Evolutionary conservation across 2,329 filamentous ascomycete genomes (phyloP).

Genomic region (Paracoccidioides lutzii): DNA sequence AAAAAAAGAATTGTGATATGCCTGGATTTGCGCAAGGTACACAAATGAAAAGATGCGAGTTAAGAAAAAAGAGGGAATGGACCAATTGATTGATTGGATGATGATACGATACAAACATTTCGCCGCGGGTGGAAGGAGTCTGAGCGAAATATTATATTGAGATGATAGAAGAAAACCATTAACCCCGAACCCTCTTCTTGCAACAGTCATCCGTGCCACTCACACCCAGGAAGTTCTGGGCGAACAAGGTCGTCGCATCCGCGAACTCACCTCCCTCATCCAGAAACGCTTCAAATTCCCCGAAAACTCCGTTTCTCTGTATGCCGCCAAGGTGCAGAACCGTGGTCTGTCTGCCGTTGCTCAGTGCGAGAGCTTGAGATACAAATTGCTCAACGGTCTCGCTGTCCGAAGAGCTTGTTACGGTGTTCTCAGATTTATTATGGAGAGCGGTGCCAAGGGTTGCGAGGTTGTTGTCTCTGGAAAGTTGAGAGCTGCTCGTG

Average conservation of each 20-base stretch:
- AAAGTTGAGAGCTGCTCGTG: slow-evolving; percentile 96
- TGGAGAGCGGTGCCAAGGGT: slow-evolving; percentile 99
- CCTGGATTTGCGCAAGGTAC: no score
- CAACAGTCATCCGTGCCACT: slow-evolving; percentile 82
- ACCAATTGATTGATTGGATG: neutral
- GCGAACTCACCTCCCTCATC: slow-evolving; percentile 99
- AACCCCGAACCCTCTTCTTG: neutral
- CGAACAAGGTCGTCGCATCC: slow-evolving; percentile 99
- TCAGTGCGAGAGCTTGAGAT: slow-evolving; percentile 99
- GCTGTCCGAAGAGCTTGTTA: slow-evolving; percentile 98
- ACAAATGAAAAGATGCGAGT: no score
- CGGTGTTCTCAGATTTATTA: slow-evolving; percentile 99
- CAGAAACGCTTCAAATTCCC: slow-evolving; percentile 99
- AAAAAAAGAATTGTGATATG: no score
- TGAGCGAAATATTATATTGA: neutral
- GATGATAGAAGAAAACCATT: neutral
- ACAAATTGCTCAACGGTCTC: slow-evolving; percentile 99
- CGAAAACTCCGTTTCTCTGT: slow-evolving; percentile 99
- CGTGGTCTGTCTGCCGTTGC: slow-evolving; percentile 98
- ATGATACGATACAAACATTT: neutral
- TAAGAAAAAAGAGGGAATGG: no score
- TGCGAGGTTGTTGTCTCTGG: slow-evolving; percentile 99
- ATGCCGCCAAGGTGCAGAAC: slow-evolving; percentile 99
- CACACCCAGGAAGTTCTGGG: slow-evolving; percentile 99
- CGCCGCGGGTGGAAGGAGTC: no score